These are phyloP conservation scores for Sisymbrium irio DNA, from an alignment of 345 rosid species.

Conservation along the genomic window DNA sequence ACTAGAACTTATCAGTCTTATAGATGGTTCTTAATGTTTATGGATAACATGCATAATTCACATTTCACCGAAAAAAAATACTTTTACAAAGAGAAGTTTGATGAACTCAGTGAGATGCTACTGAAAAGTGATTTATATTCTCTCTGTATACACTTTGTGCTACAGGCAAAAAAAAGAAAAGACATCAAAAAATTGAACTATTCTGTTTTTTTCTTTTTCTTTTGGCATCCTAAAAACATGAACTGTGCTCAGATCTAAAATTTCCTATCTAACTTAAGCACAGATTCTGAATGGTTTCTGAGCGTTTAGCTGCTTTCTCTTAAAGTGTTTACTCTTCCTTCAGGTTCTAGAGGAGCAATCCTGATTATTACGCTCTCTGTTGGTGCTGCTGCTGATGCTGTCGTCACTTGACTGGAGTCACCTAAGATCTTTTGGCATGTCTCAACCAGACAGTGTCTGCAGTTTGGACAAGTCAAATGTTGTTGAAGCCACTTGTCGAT, in stretches of 20 bases:
- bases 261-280: neutral
- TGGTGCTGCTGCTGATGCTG: neutral
- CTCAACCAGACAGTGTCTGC: conserved; percentile 48
- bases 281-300: neutral
- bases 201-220: neutral
- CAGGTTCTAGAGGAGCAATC: conserved; percentile 39
- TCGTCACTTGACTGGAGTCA: neutral
- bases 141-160: conserved; percentile 29
- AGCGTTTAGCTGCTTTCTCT: conserved; percentile 10
- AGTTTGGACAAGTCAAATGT: conserved; percentile 66
- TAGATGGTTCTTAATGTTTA: neutral
- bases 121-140: neutral
- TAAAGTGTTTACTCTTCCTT: conserved; percentile 26
- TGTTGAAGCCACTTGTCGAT: conserved; percentile 66
- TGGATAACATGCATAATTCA: neutral
- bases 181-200: neutral
- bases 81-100: conserved; percentile 8
- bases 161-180: conserved; percentile 8
- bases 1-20: neutral
- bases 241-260: conserved; percentile 6
- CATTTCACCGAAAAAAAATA: neutral
- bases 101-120: conserved; percentile 7
- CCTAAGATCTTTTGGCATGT: conserved; percentile 36
- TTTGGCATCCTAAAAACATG: neutral
- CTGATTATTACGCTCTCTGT: conserved; percentile 19